Percentiles rank a stretch among this genome's conserved stretches.
Conservation (phyloP, 805 yeast genomes). For the Pichia heedii region DNA sequence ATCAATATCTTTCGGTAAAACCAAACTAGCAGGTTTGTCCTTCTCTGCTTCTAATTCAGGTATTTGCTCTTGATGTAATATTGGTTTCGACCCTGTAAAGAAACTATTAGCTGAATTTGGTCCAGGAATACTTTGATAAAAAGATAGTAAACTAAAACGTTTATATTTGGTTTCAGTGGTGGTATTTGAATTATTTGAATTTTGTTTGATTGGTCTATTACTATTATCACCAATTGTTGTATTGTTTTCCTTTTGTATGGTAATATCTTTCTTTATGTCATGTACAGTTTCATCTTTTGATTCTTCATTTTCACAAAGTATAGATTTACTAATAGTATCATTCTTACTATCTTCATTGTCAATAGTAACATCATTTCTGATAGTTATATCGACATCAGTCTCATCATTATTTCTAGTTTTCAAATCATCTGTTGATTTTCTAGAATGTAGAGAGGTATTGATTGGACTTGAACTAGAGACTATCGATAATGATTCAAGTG, state of each 20-base stretch:
- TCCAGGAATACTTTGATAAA: conserved; percentile 18
- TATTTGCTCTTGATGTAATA: neutral
- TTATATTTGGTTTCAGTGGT: conserved; percentile 15
- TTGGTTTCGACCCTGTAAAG: neutral
- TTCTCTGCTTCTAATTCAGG: no score
- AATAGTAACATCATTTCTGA: conserved; percentile 1
- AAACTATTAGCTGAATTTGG: conserved; percentile 7
- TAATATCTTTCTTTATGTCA: neutral
- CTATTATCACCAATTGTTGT: no score
- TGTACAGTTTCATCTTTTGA: neutral
- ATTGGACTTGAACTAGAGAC: neutral
- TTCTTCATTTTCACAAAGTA: neutral
- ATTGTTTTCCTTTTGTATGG: no score
- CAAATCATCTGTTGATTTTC: neutral
- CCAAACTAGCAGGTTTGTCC: no score
- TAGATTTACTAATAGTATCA: no score
- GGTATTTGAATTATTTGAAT: neutral
- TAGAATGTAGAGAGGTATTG: neutral
- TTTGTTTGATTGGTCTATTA: no score
- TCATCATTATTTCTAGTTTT: neutral
- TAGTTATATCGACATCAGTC: neutral
- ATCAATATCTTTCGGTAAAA: no score
- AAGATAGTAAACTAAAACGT: conserved; percentile 27
- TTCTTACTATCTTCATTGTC: neutral
- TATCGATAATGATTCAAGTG: neutral